Evolutionary conservation across 306 rosid species (phyloP), one percentile per base, ranked within the genome.

Genomic region (Trifolium pratense): DNA sequence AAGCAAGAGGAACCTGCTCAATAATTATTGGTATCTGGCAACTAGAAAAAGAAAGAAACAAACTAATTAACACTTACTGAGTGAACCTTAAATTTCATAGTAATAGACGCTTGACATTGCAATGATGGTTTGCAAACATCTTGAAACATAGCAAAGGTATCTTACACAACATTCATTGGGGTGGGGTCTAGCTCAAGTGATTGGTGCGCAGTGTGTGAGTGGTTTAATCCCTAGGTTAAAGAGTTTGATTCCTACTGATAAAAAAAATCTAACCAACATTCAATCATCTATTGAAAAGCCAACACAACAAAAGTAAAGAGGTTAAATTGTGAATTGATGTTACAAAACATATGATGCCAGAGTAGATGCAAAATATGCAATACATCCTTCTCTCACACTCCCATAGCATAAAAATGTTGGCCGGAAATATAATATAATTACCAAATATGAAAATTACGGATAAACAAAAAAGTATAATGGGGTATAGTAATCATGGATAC

Each of bases 401-500:
- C 17, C 31, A 11, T 0, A 25, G 37, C 29, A 26, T 26, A 26
- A 26, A 26, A 36, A 34, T 34, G 39, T 34, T 34, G 39, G 39
- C 9, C 39, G 39, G 6, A 7, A 34, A 23, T 56, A 26, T 10
- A 58, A 6, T 26, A 58, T 1, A 58, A 26, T 12, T 13, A 25
- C 10, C 37, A 23, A 29, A 57, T 16, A 26, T 13, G 64, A 39
- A 58, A 58, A 26, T 15, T 8, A 13, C 39, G 1, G 11, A 58
- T 7, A 9, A 58, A 58, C 9, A 7, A 14, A 34, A 32, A 31
- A 31, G 53, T 42, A 9, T 42, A 23, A 6, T 39, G 32, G 5
- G 32, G 31, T 64, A 13, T 32, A 34, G 26, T 61, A 39, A 78
- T 61, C 70, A 62, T 18, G 52, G 39, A 59, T 29, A 71, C 76